Conservation (phyloP, 2,329 filamentous ascomycete species). For the Blastomyces parvus region DNA sequence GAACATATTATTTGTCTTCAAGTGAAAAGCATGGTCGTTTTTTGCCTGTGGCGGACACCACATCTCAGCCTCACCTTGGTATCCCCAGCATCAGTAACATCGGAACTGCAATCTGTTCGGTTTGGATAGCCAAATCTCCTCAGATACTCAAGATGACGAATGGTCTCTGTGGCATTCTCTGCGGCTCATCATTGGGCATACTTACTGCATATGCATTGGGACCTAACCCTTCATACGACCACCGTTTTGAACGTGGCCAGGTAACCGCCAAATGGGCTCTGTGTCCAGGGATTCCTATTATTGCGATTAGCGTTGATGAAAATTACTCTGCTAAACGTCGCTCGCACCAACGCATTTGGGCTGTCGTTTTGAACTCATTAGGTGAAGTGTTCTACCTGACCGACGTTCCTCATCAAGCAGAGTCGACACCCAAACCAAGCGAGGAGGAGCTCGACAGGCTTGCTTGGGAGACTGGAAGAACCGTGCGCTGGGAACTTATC, state of each 20-base stretch:
- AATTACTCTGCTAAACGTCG: slow-evolving; percentile 64
- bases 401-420: slow-evolving; percentile 53
- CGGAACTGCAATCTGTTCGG: slow-evolving; percentile 61
- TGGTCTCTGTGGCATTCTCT: slow-evolving; percentile 70
- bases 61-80: slow-evolving; percentile 56
- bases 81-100: slow-evolving; percentile 66
- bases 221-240: slow-evolving; percentile 47
- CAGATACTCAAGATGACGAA: slow-evolving; percentile 62
- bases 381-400: slow-evolving; percentile 84
- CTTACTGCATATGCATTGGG: slow-evolving; percentile 74
- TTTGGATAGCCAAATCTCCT: slow-evolving; percentile 83
- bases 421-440: slow-evolving; percentile 39
- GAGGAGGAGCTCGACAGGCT: slow-evolving; percentile 50
- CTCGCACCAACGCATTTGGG: slow-evolving; percentile 66
- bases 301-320: slow-evolving; percentile 75
- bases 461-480: slow-evolving; percentile 73
- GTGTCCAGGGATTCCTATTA: slow-evolving; percentile 84
- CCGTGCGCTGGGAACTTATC: slow-evolving; percentile 69
- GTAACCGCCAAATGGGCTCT: slow-evolving; percentile 82
- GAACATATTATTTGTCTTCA: slow-evolving; percentile 63
- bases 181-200: slow-evolving; percentile 73
- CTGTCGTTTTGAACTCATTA: slow-evolving; percentile 84
- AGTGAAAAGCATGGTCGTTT: slow-evolving; percentile 71
- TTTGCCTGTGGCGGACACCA: slow-evolving; percentile 51
- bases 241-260: slow-evolving; percentile 61